A percentile compares a stretch with the other conserved stretches of the same genome.
These are phyloP conservation scores for Wickerhamiella azymoides DNA, from an alignment of 805 yeast species.

Conservation along the genomic window DNA sequence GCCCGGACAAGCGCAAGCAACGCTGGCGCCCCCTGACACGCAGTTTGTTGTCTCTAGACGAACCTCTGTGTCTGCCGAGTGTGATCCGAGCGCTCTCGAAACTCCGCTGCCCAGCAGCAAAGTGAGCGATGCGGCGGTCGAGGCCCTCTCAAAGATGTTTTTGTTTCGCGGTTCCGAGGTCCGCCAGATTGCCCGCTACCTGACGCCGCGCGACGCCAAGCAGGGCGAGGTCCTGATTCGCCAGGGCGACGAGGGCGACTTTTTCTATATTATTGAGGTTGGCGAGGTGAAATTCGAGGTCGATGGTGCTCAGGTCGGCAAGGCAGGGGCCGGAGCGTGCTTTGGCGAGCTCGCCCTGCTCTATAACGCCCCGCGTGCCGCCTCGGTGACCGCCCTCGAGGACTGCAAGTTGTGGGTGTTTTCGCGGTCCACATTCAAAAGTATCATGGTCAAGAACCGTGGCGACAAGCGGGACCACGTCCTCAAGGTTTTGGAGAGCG, in stretches of 20 bases:
- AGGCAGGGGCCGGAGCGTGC: constrained; percentile 74
- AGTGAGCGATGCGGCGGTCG: constrained; percentile 25
- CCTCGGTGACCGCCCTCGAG: constrained; percentile 65
- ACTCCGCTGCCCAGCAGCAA: background rate
- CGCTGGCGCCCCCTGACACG: background rate
- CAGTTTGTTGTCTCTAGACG: constrained; percentile 3
- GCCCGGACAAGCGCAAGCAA: background rate
- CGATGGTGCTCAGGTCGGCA: constrained; percentile 53
- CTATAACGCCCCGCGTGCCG: constrained; percentile 97
- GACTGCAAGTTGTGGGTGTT: constrained; percentile 79
- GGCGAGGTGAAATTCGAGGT: constrained; percentile 77
- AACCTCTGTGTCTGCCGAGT: constrained; percentile 6
- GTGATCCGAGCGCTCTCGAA: background rate
- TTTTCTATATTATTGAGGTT: constrained; percentile 68
- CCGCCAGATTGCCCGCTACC: constrained; percentile 71
- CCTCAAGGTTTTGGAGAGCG: constrained; percentile 75
- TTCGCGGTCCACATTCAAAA: constrained; percentile 84
- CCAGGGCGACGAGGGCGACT: constrained; percentile 94
- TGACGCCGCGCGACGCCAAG: constrained; percentile 52
- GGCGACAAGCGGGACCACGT: constrained; percentile 81
- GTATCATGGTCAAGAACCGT: constrained; percentile 81
- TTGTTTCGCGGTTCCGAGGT: constrained; percentile 72
- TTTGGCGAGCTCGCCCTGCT: constrained; percentile 95
- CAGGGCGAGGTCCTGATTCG: constrained; percentile 54
- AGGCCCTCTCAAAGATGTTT: constrained; percentile 66